These are phyloP conservation scores for Ashbya aceris DNA, from an alignment of 1,139 yeast genomes.

Conservation along the genomic window DNA sequence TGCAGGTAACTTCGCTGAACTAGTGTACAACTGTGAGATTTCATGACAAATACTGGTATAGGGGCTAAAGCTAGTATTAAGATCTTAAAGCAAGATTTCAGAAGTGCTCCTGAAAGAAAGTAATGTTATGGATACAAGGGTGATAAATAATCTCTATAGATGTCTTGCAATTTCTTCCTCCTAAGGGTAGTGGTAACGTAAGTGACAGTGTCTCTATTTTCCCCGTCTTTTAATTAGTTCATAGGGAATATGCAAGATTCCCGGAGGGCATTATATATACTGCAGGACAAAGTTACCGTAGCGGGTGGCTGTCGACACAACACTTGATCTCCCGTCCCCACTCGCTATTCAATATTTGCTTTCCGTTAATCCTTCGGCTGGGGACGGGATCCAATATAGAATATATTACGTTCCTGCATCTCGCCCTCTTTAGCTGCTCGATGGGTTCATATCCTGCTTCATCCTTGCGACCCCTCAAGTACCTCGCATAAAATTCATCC, in stretches of 20 bases:
- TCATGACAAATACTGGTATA: too few relatives aligned
- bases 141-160: too few relatives aligned
- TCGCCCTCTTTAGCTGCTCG: slow-evolving; percentile 67
- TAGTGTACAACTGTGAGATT: too few relatives aligned
- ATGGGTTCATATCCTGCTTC: slow-evolving; percentile 87
- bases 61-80: too few relatives aligned
- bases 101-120: too few relatives aligned
- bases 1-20: too few relatives aligned
- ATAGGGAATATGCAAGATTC: not conserved
- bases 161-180: too few relatives aligned
- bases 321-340: slow-evolving; percentile 88
- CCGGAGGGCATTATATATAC: too few relatives aligned
- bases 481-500: slow-evolving; percentile 72
- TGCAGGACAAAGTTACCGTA: slow-evolving; percentile 6
- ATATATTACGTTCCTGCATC: slow-evolving; percentile 87
- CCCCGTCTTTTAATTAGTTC: not conserved
- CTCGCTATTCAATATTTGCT: slow-evolving; percentile 82
- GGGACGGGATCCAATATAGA: slow-evolving; percentile 90
- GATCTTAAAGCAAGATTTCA: too few relatives aligned
- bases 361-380: slow-evolving; percentile 73
- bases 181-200: too few relatives aligned
- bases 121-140: too few relatives aligned
- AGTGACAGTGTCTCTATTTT: too few relatives aligned
- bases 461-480: slow-evolving; percentile 66
- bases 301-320: slow-evolving; percentile 51